Evolutionary conservation across 139 green algal genomes (phyloP), one percentile per base, ranked within the genome.

Genomic region (Penium margaritaceum): DNA sequence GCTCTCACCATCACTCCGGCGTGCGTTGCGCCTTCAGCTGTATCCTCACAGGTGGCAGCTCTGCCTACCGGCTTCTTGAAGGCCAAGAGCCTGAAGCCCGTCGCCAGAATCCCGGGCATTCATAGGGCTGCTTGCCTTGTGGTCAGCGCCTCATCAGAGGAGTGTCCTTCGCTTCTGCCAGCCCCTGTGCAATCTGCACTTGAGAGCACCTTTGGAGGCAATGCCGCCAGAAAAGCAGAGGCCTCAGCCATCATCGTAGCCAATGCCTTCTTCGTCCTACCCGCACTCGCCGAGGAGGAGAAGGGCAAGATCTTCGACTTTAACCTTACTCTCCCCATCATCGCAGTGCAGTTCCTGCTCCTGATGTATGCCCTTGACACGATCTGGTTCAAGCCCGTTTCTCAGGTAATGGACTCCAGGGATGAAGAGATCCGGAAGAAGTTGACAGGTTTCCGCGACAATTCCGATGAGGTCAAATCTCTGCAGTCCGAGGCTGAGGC

Each of bases 271-370:
- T 19, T 74, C 17, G 66, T 39, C 4, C 66, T 74, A 39, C 66
- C 66, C 36, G 66, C 66, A 2, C 37, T 74, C 32, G 66, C 66
- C 0, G 82, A 80, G 19, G 80, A 83, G 53, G 83, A 84, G 46
- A 70, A 83, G 35, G 83, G 83, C 14, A 84, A 84, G 65, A 64
- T 88, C 9, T 88, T 88, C 63, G 84, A 88, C 74, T 88, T 88
- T 74, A 85, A 88, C 77, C 47, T 86, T 3, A 88, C 84, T 1
- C 63, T 86, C 15, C 84, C 84, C 39, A 82, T 86, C 44, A 88
- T 88, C 44, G 70, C 44, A 21, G 58, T 63, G 2, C 47, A 88
- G 70, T 88, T 86, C 63, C 47, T 88, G 24, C 27, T 82, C 29
- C 65, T 88, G 36, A 88, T 88, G 84, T 58, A 83, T 57, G 70